A percentile compares a stretch with the other conserved stretches of the same genome.
These are phyloP conservation scores for Phytophthora citricola DNA, from an alignment of 352 stramenopile genomes.

Conservation along the genomic window DNA sequence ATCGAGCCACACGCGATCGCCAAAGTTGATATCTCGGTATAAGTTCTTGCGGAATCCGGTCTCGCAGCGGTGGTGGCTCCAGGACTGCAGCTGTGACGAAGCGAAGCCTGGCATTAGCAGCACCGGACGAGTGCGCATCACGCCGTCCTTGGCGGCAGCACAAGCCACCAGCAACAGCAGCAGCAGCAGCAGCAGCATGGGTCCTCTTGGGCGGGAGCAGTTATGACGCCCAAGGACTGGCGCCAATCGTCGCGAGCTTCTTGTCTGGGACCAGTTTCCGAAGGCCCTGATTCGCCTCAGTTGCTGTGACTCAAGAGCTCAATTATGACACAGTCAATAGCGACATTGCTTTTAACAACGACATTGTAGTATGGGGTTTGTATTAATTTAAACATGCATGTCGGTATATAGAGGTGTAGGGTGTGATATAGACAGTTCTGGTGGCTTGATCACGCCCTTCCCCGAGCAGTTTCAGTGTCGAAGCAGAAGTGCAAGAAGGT, in stretches of 20 bases:
- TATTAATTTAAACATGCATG: not conserved
- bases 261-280: conserved; percentile 19
- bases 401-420: conserved; percentile 14
- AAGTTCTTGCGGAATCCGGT: conserved; percentile 79
- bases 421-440: conserved; percentile 1
- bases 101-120: conserved; percentile 81
- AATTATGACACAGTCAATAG: not conserved
- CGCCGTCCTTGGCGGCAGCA: conserved; percentile 3
- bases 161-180: not conserved
- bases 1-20: conserved; percentile 81
- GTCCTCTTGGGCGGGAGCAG: not conserved
- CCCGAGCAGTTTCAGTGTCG: conserved; percentile 20
- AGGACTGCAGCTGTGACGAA: conserved; percentile 80
- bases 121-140: conserved; percentile 55
- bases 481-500: not conserved
- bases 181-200: conserved; percentile 18
- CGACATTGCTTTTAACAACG: not conserved
- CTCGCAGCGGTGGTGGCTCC: conserved; percentile 64
- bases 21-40: conserved; percentile 79
- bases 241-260: conserved; percentile 24
- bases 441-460: not conserved
- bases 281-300: conserved; percentile 1
- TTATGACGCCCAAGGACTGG: not conserved
- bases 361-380: no score
- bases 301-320: not conserved